Conservation (phyloP, 176 grass and related monocot genomes). For the Aegilops umbellulata region DNA sequence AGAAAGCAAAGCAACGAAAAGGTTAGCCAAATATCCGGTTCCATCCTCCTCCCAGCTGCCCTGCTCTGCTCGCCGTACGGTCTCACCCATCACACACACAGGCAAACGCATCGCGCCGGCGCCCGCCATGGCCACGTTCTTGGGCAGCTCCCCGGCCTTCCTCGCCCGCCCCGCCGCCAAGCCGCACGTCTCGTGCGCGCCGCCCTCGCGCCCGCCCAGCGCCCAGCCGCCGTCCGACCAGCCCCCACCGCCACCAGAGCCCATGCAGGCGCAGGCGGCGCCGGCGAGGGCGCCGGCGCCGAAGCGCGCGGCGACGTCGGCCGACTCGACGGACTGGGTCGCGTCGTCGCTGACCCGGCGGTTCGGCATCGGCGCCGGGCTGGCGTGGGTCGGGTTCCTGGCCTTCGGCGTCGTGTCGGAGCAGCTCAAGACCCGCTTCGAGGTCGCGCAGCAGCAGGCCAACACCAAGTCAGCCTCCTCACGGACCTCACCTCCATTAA, state of each 20-base stretch:
- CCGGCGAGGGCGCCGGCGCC: constrained; percentile 33
- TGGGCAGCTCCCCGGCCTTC: constrained; percentile 64
- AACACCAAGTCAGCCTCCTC: constrained; percentile 97
- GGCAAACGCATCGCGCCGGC: neutral
- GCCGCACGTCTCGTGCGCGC: constrained; percentile 71
- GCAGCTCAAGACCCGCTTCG: constrained; percentile 96
- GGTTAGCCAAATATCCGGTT: neutral
- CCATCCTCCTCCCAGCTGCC: neutral
- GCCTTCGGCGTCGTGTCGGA: constrained; percentile 85
- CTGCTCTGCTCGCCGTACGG: neutral
- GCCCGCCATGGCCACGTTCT: constrained; percentile 66
- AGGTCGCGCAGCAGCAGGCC: constrained; percentile 83
- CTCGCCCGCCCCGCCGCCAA: constrained; percentile 48
- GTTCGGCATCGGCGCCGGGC: constrained; percentile 90
- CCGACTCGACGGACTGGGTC: constrained; percentile 88
- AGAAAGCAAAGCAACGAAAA: neutral
- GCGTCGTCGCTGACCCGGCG: constrained; percentile 79
- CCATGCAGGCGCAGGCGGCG: neutral
- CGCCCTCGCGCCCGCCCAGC: constrained; percentile 46
- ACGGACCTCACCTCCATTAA: too few species aligned
- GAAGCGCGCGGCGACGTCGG: constrained; percentile 34
- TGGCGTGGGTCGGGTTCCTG: constrained; percentile 90
- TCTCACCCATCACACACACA: too few species aligned
- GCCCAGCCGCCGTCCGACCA: constrained; percentile 30
- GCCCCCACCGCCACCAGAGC: constrained; percentile 15